phyloP scores from a whole-genome alignment of 192 early-diverging fungal species.

The Thamnidium elegans region DNA sequence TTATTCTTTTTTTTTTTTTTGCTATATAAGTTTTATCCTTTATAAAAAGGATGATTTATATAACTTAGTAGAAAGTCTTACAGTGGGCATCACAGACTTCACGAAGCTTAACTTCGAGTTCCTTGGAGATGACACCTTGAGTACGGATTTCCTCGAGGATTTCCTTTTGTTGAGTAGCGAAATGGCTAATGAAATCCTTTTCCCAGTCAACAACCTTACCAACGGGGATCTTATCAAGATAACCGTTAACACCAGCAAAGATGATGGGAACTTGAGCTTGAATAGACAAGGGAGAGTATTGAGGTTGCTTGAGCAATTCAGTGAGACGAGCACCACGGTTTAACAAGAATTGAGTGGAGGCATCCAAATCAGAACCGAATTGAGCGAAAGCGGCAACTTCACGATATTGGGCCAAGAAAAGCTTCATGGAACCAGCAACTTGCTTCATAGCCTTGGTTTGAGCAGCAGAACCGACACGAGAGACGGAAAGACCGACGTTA shows the following conservation, averaged over 20 bases:
- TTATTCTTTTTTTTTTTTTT: no score
- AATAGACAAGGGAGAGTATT: constrained; percentile 94
- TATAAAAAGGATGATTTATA: no score
- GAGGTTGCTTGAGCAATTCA: constrained; percentile 99
- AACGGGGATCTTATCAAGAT: constrained; percentile 97
- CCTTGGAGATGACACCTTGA: constrained; percentile 83
- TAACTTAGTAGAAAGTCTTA: constrained; percentile 60
- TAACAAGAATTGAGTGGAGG: constrained; percentile 98
- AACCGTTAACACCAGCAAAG: constrained; percentile 99
- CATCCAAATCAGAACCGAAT: constrained; percentile 99
- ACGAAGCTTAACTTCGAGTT: constrained; percentile 91
- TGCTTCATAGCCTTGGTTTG: constrained; percentile 99
- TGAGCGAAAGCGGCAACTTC: constrained; percentile 99
- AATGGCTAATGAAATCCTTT: constrained; percentile 81
- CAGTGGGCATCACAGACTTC: constrained; percentile 74
- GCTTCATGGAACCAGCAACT: constrained; percentile 99
- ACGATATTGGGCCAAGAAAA: constrained; percentile 99
- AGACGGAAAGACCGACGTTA: constrained; percentile 99
- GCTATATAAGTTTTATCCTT: no score
- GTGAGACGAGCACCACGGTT: constrained; percentile 99
- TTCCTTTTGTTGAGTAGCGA: constrained; percentile 85
- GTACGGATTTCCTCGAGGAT: constrained; percentile 88
- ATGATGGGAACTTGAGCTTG: constrained; percentile 98
- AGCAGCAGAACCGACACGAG: constrained; percentile 99
- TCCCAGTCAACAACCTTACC: constrained; percentile 94